Percentiles rank a stretch among this genome's conserved stretches.
These are phyloP conservation scores for Chalciporus chontae DNA, from an alignment of 768 basidiomycete species.

Conservation along the genomic window DNA sequence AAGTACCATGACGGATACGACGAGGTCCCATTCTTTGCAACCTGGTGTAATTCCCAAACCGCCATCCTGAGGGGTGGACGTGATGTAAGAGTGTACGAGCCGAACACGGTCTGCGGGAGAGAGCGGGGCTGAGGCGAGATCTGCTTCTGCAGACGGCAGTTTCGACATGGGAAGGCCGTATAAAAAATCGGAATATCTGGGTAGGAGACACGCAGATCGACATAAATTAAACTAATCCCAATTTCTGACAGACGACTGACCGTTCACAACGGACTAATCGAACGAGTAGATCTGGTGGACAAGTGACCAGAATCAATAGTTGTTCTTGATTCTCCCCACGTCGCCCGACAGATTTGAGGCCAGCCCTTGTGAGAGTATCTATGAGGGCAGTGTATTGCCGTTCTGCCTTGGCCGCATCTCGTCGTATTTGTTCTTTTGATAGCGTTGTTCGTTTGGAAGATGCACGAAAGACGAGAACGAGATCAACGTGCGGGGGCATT, in stretches of 20 bases:
- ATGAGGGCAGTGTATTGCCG: constrained; percentile 67
- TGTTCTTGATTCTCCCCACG: constrained; percentile 76
- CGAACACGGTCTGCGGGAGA: constrained; percentile 77
- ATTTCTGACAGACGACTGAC: constrained; percentile 38
- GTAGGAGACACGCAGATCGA: neutral
- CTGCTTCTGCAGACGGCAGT: constrained; percentile 38
- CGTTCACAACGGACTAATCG: constrained; percentile 71
- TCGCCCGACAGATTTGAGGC: constrained; percentile 68
- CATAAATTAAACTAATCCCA: neutral
- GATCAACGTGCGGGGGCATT: constrained; percentile 63
- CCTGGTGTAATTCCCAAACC: constrained; percentile 81
- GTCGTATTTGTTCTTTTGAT: constrained; percentile 59
- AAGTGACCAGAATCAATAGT: constrained; percentile 71
- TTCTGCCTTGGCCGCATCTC: constrained; percentile 62
- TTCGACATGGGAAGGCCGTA: constrained; percentile 63
- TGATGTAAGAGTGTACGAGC: constrained; percentile 69
- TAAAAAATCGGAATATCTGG: constrained; percentile 72
- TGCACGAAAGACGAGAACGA: constrained; percentile 69
- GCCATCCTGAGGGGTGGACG: constrained; percentile 68
- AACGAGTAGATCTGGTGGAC: constrained; percentile 56
- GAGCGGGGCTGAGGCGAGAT: constrained; percentile 44
- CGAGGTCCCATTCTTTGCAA: constrained; percentile 69
- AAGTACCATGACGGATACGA: constrained; percentile 77
- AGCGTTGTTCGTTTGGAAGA: constrained; percentile 35
- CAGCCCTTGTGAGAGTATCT: constrained; percentile 54